A percentile compares a stretch with the other conserved stretches of the same genome.
These are phyloP conservation scores for Cladosporium austrohemisphaericum DNA, from an alignment of 2,329 filamentous ascomycete genomes.

Conservation along the genomic window DNA sequence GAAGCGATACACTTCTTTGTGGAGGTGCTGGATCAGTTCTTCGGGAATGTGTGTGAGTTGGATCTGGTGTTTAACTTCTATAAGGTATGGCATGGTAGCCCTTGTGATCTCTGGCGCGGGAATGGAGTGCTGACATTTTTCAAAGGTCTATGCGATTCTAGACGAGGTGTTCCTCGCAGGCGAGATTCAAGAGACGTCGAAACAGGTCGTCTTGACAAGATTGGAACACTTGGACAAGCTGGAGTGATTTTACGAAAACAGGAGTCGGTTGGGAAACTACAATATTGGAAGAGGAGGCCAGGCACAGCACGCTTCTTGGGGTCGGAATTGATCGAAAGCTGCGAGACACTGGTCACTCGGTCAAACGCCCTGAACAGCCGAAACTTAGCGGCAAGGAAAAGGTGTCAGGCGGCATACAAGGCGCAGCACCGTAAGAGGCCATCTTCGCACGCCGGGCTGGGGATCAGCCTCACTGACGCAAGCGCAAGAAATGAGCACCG, in stretches of 20 bases:
- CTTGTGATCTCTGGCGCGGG: background rate
- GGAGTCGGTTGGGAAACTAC: background rate
- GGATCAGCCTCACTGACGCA: too few species aligned
- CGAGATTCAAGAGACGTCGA: slow-evolving; percentile 98
- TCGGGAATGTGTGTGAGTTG: slow-evolving; percentile 97
- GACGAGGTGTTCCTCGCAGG: slow-evolving; percentile 97
- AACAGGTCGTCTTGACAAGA: slow-evolving; percentile 91
- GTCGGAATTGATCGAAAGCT: too few species aligned
- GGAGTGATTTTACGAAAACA: slow-evolving; percentile 57
- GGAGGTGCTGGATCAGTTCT: slow-evolving; percentile 96
- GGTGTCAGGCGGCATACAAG: too few species aligned
- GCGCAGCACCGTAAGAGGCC: too few species aligned
- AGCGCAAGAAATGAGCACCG: too few species aligned
- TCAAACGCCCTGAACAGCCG: too few species aligned
- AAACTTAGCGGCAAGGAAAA: too few species aligned
- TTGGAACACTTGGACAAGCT: slow-evolving; percentile 95
- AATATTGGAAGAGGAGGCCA: too few species aligned
- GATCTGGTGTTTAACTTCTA: slow-evolving; percentile 77
- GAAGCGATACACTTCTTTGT: slow-evolving; percentile 99
- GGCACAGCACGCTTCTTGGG: background rate
- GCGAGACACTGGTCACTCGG: too few species aligned
- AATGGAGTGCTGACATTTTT: slow-evolving; percentile 10
- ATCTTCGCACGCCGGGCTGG: too few species aligned
- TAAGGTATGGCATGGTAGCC: slow-evolving; percentile 48
- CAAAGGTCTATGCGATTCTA: slow-evolving; percentile 87